Evolutionary conservation across 371 early-diverging fungal species (phyloP).

Genomic region (Capniomyces stellatus): DNA sequence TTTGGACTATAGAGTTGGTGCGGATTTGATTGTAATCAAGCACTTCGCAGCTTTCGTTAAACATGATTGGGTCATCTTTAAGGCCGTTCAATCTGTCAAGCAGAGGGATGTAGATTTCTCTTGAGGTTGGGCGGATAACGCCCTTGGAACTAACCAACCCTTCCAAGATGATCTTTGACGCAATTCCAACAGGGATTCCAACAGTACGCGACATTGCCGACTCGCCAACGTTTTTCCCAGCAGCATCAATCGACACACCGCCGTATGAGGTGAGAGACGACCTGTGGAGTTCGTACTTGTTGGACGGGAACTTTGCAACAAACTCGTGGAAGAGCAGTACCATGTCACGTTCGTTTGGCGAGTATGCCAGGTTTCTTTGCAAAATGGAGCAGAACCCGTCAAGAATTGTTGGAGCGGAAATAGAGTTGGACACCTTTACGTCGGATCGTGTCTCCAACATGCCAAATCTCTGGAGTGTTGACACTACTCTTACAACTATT

Average conservation of each 20-base stretch:
- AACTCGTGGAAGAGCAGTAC: slow-evolving; percentile 90
- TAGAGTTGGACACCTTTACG: background rate
- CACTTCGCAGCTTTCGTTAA: background rate
- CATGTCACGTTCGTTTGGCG: slow-evolving; percentile 80
- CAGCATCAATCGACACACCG: slow-evolving; percentile 11
- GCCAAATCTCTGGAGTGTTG: slow-evolving; percentile 17
- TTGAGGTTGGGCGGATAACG: slow-evolving; percentile 73
- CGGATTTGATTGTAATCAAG: background rate
- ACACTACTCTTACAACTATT: slow-evolving; percentile 5
- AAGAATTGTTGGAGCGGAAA: slow-evolving; percentile 37
- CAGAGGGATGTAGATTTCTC: slow-evolving; percentile 73
- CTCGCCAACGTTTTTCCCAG: slow-evolving; percentile 35
- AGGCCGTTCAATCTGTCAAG: slow-evolving; percentile 21
- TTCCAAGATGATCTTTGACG: slow-evolving; percentile 70
- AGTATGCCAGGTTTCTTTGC: slow-evolving; percentile 73
- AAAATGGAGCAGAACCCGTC: slow-evolving; percentile 84
- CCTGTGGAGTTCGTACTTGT: slow-evolving; percentile 51
- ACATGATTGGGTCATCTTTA: background rate
- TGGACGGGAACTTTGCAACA: slow-evolving; percentile 57
- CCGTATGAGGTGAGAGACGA: slow-evolving; percentile 86
- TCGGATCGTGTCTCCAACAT: slow-evolving; percentile 7
- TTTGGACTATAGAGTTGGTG: background rate
- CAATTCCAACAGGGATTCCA: slow-evolving; percentile 92
- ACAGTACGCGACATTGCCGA: slow-evolving; percentile 98
- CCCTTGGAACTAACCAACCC: slow-evolving; percentile 45